Conservation (phyloP, 176 grass and related monocot genomes). For the Phyllostachys edulis region DNA sequence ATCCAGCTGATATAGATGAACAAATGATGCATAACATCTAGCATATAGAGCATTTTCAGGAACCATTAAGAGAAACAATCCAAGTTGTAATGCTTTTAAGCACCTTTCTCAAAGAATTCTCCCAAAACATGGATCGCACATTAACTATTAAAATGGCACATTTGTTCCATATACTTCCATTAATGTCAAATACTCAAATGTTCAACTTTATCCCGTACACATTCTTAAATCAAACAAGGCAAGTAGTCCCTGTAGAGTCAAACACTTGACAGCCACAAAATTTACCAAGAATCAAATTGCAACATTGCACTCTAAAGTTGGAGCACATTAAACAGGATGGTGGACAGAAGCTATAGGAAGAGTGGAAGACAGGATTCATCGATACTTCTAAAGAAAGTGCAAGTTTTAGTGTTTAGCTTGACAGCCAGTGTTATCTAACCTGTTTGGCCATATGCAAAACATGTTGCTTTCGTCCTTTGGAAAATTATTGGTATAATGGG, state of each 20-base stretch:
- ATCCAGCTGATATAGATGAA: not conserved
- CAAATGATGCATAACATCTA: not conserved
- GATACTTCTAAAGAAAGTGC: not conserved
- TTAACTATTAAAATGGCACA: slow-evolving; percentile 10
- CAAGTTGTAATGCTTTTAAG: slow-evolving; percentile 14
- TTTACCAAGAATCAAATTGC: slow-evolving; percentile 21
- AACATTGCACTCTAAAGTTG: not conserved
- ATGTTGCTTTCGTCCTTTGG: slow-evolving; percentile 92
- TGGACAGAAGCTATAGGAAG: not conserved
- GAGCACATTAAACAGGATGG: not conserved
- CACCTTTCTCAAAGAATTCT: not conserved
- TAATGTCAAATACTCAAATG: no score
- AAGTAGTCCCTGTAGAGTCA: not conserved
- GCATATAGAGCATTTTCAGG: not conserved
- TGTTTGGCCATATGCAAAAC: slow-evolving; percentile 98
- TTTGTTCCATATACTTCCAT: not conserved
- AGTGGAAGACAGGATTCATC: not conserved
- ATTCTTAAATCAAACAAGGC: not conserved
- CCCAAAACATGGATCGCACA: not conserved
- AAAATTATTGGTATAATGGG: slow-evolving; percentile 95
- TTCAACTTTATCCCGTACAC: no score
- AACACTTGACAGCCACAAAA: slow-evolving; percentile 2
- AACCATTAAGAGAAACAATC: not conserved
- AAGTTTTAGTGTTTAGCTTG: not conserved
- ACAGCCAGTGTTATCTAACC: slow-evolving; percentile 40